Percentiles rank a stretch among this genome's conserved stretches.
Conservation (phyloP, 108 stramenopile species). For the Halocafeteria seosinensis region DNA sequence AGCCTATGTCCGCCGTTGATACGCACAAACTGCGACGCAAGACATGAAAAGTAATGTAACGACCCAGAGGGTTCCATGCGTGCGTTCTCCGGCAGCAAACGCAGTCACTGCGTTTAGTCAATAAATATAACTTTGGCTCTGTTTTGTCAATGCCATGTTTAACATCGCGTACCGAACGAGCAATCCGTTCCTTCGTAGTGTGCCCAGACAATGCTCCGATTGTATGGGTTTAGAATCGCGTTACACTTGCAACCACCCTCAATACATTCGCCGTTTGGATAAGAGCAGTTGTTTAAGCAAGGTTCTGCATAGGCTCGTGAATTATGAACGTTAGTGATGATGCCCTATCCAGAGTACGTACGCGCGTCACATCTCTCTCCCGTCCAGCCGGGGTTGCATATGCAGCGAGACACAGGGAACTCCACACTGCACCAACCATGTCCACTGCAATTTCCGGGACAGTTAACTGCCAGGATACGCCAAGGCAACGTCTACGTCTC, state of each 20-base stretch:
- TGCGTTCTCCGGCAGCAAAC: too few species aligned
- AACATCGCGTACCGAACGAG: too few species aligned
- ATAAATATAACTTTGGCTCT: too few species aligned
- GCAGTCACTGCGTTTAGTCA: too few species aligned
- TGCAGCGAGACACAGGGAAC: constrained; percentile 58
- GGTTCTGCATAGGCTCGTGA: constrained; percentile 7
- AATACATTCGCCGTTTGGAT: constrained; percentile 56
- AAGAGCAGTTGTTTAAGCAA: constrained; percentile 66
- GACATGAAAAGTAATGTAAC: too few species aligned
- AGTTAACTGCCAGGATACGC: too few species aligned
- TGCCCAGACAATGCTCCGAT: constrained; percentile 31
- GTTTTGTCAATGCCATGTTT: too few species aligned
- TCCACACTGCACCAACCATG: constrained; percentile 67
- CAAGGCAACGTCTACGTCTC: too few species aligned
- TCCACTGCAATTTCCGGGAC: constrained; percentile 48
- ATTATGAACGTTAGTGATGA: not conserved
- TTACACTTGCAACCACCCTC: constrained; percentile 42
- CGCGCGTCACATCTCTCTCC: constrained; percentile 47
- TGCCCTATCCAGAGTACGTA: not conserved
- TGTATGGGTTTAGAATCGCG: constrained; percentile 48
- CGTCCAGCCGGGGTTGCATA: constrained; percentile 57
- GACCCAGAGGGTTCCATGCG: too few species aligned
- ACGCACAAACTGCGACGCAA: too few species aligned
- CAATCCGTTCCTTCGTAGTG: constrained; percentile 49
- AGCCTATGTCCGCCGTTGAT: too few species aligned